Percentiles rank a stretch among this genome's conserved stretches.
These are phyloP conservation scores for Mycena latifolia DNA, from an alignment of 768 basidiomycete genomes.

Conservation along the genomic window DNA sequence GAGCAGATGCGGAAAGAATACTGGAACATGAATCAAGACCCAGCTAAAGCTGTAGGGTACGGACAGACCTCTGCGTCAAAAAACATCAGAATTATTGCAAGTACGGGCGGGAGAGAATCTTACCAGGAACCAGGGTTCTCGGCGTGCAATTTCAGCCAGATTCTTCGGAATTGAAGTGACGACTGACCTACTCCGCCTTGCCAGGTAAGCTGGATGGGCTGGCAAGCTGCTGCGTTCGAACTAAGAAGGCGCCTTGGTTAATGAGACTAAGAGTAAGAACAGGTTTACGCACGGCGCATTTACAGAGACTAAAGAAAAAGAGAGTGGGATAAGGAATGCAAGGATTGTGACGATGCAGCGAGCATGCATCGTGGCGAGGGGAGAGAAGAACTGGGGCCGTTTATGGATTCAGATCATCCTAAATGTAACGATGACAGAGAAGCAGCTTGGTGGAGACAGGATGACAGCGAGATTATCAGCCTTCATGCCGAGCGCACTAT, in stretches of 20 bases:
- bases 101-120: background rate
- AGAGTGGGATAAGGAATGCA: constrained; percentile 25
- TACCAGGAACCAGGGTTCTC: constrained; percentile 24
- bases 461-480: constrained; percentile 22
- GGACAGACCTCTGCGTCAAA: constrained; percentile 14
- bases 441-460: constrained; percentile 24
- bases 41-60: too few relatives aligned
- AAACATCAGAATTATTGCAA: background rate
- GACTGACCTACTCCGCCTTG: constrained; percentile 26
- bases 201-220: constrained; percentile 7
- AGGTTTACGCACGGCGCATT: constrained; percentile 24
- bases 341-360: constrained; percentile 22
- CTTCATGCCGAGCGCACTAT: constrained; percentile 14
- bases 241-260: background rate
- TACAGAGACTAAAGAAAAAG: constrained; percentile 22
- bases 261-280: background rate
- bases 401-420: background rate
- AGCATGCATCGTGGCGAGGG: constrained; percentile 21
- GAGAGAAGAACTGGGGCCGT: constrained; percentile 1
- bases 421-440: constrained; percentile 30
- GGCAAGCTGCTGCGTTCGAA: background rate
- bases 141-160: background rate
- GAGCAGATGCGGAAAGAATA: constrained; percentile 16
- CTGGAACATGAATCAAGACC: background rate
- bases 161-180: background rate